phyloP scores from a whole-genome alignment of 2,329 filamentous ascomycete genomes.

The Arthrobotrys sphaeroides region DNA sequence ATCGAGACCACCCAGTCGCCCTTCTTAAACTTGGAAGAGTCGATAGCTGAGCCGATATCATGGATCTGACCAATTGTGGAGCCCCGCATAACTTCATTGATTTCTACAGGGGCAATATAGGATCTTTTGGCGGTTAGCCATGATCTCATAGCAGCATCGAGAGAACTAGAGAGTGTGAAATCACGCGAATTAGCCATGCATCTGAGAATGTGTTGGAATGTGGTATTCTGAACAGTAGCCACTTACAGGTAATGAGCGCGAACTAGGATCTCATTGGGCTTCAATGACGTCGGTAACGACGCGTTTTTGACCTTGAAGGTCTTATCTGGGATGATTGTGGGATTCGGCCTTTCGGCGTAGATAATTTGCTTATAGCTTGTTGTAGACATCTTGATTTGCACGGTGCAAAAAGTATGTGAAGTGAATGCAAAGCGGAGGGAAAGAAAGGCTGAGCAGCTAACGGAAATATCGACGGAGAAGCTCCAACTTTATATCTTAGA shows the following conservation, averaged over 20 bases:
- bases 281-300: slow-evolving; percentile 63
- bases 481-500: slow-evolving; percentile 8
- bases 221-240: slow-evolving; percentile 4
- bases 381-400: slow-evolving; percentile 27
- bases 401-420: too few species aligned
- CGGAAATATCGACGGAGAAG: not conserved
- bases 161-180: slow-evolving; percentile 74
- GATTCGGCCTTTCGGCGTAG: slow-evolving; percentile 72
- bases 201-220: not conserved
- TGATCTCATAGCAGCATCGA: slow-evolving; percentile 80
- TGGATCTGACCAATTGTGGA: slow-evolving; percentile 68
- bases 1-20: slow-evolving; percentile 69
- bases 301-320: slow-evolving; percentile 70
- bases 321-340: slow-evolving; percentile 70
- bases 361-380: slow-evolving; percentile 65
- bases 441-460: not conserved
- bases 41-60: slow-evolving; percentile 67
- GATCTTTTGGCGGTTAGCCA: slow-evolving; percentile 72
- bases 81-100: slow-evolving; percentile 76
- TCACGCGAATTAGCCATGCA: slow-evolving; percentile 56
- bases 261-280: slow-evolving; percentile 71
- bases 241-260: slow-evolving; percentile 60
- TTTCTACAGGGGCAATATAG: slow-evolving; percentile 74
- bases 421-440: not conserved
- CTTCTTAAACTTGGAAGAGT: slow-evolving; percentile 64